These are phyloP conservation scores for Rhynchosporium agropyri DNA, from an alignment of 2,329 filamentous ascomycete species.

Conservation along the genomic window DNA sequence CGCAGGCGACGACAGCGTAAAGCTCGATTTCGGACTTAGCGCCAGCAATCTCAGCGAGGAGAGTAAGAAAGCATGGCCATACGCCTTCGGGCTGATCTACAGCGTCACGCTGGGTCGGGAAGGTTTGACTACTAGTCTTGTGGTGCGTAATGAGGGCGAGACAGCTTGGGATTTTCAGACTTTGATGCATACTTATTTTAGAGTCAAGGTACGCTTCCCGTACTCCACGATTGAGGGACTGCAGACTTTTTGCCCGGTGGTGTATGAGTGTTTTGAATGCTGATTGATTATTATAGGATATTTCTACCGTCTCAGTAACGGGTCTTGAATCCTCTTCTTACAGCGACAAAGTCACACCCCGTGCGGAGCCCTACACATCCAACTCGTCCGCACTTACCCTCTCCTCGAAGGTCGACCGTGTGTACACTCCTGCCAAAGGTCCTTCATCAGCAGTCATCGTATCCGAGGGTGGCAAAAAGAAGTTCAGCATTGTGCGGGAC, in stretches of 20 bases:
- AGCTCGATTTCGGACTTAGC: slow-evolving; percentile 93
- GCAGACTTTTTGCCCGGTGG: neutral
- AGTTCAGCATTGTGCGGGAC: slow-evolving; percentile 78
- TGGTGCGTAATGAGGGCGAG: slow-evolving; percentile 83
- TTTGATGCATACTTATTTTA: slow-evolving; percentile 88
- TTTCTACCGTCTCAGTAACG: slow-evolving; percentile 69
- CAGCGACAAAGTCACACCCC: slow-evolving; percentile 72
- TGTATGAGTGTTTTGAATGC: neutral
- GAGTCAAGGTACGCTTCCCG: slow-evolving; percentile 64
- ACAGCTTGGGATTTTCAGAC: slow-evolving; percentile 88
- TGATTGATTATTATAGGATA: slow-evolving; percentile 62
- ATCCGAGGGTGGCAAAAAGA: slow-evolving; percentile 61
- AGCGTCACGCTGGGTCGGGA: slow-evolving; percentile 81
- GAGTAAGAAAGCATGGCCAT: slow-evolving; percentile 75
- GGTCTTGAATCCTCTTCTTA: slow-evolving; percentile 79
- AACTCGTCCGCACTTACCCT: slow-evolving; percentile 64
- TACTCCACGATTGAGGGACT: neutral
- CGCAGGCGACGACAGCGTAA: slow-evolving; percentile 69
- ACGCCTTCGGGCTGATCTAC: slow-evolving; percentile 88
- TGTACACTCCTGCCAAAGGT: slow-evolving; percentile 74
- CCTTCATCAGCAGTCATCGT: slow-evolving; percentile 63
- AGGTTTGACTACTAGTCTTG: slow-evolving; percentile 76
- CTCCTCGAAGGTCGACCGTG: slow-evolving; percentile 79
- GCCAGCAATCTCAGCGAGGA: slow-evolving; percentile 69
- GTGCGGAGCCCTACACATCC: slow-evolving; percentile 64